Base-by-base conservation (phyloP, 1,284 basidiomycete species). In the Marasmius fiardii region DNA sequence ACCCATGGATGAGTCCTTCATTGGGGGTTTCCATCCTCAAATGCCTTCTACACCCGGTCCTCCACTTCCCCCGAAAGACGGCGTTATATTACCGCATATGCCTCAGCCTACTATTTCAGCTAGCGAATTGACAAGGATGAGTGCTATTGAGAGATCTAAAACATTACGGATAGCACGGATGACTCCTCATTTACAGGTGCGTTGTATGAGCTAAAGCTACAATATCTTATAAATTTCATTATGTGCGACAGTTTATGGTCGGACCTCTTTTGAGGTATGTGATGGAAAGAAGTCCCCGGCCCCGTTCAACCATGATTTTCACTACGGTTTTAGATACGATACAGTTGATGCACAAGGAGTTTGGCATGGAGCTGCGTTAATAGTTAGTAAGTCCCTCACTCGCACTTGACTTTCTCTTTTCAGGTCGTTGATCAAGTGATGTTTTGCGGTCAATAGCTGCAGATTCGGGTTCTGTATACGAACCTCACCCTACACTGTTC, bases 291-390 rank as follows among this genome's bases (percentile, higher is more conserved):
- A n/a, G n/a, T n/a, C n/a, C n/a, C n/a, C n/a, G n/a, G n/a, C n/a
- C 23, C 51, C 21, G 53, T 56, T 14, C 47, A 55, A n/a, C n/a
- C n/a, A n/a, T n/a, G n/a, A n/a, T 34, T 43, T 21, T 44, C 33
- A 51, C 12, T 10, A 26, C 28, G 10, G 12, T 14, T 31, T 16
- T 33, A 78, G 77, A 58, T 98, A 96, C 70, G 95, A 98, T 69
- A 97, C 93, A 0, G 84, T 93, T 24, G 86, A 91, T 59, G 75
- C 83, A 55, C 71, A 83, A 43, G 85, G 85, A 14, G 72, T 93
- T 28, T 98, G 93, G 91, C 82, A 88, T 62, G 95, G 94, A 20
- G 90, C 89, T 10, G 91, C 84, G n/a, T 71, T 95, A 69, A 80
- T 95, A 53, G 90, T 94, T 58, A 91, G 90, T 88, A 59, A 72